Conservation (phyloP, 345 rosid species). For the Syzygium grande region DNA sequence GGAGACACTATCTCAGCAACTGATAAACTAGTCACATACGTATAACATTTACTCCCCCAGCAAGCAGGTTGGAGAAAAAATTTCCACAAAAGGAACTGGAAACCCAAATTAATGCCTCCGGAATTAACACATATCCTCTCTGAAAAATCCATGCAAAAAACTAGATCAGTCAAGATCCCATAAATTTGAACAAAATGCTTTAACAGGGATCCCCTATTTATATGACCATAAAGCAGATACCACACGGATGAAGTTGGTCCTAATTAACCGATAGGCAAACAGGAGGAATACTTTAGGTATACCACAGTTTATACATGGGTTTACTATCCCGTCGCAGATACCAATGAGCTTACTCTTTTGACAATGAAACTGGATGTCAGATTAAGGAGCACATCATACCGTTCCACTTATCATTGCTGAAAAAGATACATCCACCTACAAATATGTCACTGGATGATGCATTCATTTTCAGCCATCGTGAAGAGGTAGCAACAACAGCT, state of each 20-base stretch:
- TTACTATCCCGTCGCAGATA: background rate
- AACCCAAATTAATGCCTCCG: background rate
- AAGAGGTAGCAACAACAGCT: background rate
- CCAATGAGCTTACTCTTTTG: background rate
- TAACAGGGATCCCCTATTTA: background rate
- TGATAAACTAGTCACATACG: background rate
- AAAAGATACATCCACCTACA: background rate
- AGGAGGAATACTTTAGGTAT: background rate
- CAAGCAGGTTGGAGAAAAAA: background rate
- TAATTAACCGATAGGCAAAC: background rate
- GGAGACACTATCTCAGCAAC: background rate
- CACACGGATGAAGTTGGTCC: background rate
- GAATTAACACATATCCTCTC: background rate
- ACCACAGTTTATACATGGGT: background rate
- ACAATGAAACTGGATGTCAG: background rate
- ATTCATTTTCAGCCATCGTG: background rate
- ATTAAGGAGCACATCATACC: background rate
- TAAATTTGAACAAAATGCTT: background rate
- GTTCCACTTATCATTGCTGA: background rate
- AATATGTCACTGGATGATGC: background rate
- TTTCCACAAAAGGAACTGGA: background rate
- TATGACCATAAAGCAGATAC: background rate
- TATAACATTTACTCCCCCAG: background rate
- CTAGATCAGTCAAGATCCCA: background rate
- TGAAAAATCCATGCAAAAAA: background rate